Conservation (phyloP, 2,329 filamentous ascomycete genomes). For the Byssothecium circinans region DNA sequence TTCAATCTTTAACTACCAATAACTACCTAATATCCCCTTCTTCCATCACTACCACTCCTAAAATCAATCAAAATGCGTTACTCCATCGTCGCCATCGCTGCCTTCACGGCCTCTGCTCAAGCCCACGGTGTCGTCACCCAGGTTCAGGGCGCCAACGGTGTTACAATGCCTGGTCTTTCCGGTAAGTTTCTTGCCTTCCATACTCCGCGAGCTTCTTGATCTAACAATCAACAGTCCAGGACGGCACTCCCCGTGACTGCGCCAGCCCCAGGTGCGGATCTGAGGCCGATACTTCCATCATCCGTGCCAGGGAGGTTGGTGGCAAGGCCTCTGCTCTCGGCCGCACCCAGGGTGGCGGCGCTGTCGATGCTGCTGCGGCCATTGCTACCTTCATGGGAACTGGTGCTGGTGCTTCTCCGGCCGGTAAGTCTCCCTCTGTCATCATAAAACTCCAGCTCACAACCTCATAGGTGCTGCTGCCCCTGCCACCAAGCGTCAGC, state of each 20-base stretch:
- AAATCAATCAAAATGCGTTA: constrained; percentile 51
- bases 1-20: constrained; percentile 18
- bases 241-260: constrained; percentile 70
- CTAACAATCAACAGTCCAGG: constrained; percentile 52
- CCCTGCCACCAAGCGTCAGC: constrained; percentile 29
- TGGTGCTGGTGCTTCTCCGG: constrained; percentile 12
- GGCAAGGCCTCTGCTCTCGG: constrained; percentile 63
- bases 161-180: constrained; percentile 64
- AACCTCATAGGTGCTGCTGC: not conserved
- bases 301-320: constrained; percentile 62
- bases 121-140: constrained; percentile 62
- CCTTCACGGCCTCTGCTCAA: constrained; percentile 52
- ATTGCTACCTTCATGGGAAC: constrained; percentile 61
- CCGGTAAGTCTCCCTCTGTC: not conserved
- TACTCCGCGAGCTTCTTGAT: not conserved
- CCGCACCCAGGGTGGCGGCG: constrained; percentile 62
- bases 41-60: constrained; percentile 7
- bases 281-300: constrained; percentile 72
- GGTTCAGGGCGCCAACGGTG: constrained; percentile 62
- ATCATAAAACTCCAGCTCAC: not conserved
- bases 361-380: constrained; percentile 60
- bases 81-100: constrained; percentile 50
- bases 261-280: constrained; percentile 62
- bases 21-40: constrained; percentile 13
- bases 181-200: constrained; percentile 36